A percentile compares a stretch with the other conserved stretches of the same genome.
These are phyloP conservation scores for Cylindrotheca fusiformis DNA, from an alignment of 108 stramenopile species.

Conservation along the genomic window DNA sequence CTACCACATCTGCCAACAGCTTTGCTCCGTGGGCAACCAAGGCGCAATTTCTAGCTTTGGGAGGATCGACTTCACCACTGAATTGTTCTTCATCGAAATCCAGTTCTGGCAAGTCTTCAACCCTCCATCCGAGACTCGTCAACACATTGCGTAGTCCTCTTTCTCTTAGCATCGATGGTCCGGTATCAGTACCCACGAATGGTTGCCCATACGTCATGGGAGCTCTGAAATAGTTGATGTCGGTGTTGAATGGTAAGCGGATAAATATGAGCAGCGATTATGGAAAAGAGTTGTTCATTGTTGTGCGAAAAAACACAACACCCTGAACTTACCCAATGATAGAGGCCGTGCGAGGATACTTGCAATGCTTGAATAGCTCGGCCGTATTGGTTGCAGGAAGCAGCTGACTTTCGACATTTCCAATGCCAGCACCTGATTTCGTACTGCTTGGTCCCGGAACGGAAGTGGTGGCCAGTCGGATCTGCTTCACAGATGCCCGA, in stretches of 20 bases:
- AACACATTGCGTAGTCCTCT: slow-evolving; percentile 65
- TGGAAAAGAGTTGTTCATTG: neutral
- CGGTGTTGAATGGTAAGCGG: neutral
- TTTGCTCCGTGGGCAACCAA: slow-evolving; percentile 55
- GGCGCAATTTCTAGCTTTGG: slow-evolving; percentile 68
- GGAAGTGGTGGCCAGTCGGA: neutral
- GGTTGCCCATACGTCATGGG: slow-evolving; percentile 93
- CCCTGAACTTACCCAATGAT: slow-evolving; percentile 34
- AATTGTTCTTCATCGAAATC: slow-evolving; percentile 42
- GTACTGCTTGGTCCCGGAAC: neutral
- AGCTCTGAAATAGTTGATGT: slow-evolving; percentile 40
- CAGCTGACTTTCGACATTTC: slow-evolving; percentile 66
- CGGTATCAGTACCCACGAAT: slow-evolving; percentile 81
- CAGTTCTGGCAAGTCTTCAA: slow-evolving; percentile 79
- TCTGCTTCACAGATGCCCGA: neutral
- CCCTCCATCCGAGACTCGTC: slow-evolving; percentile 79
- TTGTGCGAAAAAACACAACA: neutral
- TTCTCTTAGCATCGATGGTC: slow-evolving; percentile 70
- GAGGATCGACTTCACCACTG: slow-evolving; percentile 5
- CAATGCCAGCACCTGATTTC: slow-evolving; percentile 51
- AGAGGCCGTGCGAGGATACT: slow-evolving; percentile 37
- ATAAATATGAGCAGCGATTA: slow-evolving; percentile 9
- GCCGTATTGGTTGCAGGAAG: slow-evolving; percentile 16
- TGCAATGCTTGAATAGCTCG: slow-evolving; percentile 34
- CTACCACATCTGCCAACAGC: slow-evolving; percentile 58